Evolutionary conservation across 2,329 filamentous ascomycete genomes (phyloP).

Genomic region (Dactylellina parvicollis): DNA sequence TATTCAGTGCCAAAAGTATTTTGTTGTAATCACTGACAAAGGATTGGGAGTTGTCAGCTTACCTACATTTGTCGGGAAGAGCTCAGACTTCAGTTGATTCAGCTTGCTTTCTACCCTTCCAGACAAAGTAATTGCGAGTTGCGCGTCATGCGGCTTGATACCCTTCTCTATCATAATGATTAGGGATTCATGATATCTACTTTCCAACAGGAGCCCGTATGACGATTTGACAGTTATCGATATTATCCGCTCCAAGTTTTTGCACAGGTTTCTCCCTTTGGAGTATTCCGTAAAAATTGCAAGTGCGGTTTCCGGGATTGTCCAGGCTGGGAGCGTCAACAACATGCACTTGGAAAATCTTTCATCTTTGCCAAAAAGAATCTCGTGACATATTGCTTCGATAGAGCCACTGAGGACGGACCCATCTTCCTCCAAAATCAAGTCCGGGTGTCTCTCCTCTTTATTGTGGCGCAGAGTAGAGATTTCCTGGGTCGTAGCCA

Average conservation of each 20-base stretch:
- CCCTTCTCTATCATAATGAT: conserved; percentile 58
- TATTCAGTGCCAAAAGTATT: neutral
- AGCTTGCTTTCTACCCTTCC: conserved; percentile 52
- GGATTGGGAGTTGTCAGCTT: conserved; percentile 26
- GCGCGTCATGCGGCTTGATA: conserved; percentile 57
- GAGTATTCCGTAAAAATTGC: conserved; percentile 57
- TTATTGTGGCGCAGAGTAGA: conserved; percentile 57
- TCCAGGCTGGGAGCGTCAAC: conserved; percentile 58
- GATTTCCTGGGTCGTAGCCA: conserved; percentile 38
- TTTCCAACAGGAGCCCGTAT: conserved; percentile 57
- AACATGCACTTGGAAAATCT: conserved; percentile 56
- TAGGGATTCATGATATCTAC: conserved; percentile 57
- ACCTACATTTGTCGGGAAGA: conserved; percentile 55
- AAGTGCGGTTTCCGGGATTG: conserved; percentile 57
- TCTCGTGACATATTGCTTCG: conserved; percentile 59
- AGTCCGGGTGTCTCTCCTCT: conserved; percentile 57
- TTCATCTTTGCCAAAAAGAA: conserved; percentile 57
- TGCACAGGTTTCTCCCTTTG: conserved; percentile 42
- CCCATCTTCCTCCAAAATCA: conserved; percentile 56
- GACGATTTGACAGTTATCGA: conserved; percentile 55
- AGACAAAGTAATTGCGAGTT: conserved; percentile 56
- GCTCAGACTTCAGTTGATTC: conserved; percentile 45
- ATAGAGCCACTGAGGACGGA: conserved; percentile 56
- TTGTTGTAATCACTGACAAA: neutral
- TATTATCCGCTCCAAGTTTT: conserved; percentile 54